Conservation (phyloP, 495 filamentous ascomycete species). For the Neurospora sp. region DNA sequence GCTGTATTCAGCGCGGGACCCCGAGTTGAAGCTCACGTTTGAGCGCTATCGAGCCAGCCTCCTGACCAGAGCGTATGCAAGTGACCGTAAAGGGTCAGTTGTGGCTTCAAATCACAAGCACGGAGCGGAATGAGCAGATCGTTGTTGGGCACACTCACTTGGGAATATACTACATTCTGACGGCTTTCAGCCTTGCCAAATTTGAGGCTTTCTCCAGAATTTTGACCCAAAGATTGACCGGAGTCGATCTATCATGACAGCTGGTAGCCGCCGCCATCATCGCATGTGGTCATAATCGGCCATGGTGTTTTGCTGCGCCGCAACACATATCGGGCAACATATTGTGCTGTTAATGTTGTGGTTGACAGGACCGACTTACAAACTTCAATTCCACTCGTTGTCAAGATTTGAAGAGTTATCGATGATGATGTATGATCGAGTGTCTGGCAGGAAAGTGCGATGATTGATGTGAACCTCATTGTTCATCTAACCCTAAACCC, state of each 20-base stretch:
- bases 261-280: background rate
- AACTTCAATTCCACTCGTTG: background rate
- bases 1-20: too few relatives aligned
- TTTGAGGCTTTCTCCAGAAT: background rate
- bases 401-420: background rate
- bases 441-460: background rate
- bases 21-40: too few relatives aligned
- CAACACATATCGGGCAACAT: background rate
- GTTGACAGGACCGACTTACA: too few relatives aligned
- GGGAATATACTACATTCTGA: too few relatives aligned
- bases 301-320: background rate
- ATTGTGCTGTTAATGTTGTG: background rate
- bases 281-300: background rate
- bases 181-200: background rate
- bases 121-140: too few relatives aligned
- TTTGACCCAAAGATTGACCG: background rate
- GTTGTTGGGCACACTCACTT: too few relatives aligned
- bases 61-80: background rate
- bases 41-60: too few relatives aligned
- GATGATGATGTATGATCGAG: background rate
- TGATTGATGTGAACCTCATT: background rate
- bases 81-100: background rate
- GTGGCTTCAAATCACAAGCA: background rate
- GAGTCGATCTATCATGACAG: background rate
- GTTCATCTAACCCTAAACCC: background rate